Evolutionary conservation across 129 eudicot species (phyloP), one percentile per base, ranked within the genome.

Genomic region (Artemisia annua): DNA sequence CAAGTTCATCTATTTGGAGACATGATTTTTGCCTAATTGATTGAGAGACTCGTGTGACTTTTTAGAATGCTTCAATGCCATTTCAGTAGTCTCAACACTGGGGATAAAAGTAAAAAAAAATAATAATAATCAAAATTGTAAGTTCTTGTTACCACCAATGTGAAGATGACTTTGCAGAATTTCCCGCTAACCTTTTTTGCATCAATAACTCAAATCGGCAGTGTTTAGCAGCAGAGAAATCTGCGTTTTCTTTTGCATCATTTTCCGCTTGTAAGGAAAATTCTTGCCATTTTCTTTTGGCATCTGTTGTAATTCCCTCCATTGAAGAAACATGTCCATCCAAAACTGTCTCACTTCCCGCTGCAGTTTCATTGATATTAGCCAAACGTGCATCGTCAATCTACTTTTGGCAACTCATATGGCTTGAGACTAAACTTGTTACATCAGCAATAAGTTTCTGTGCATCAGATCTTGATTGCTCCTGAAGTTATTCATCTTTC

Each of bases 171-270:
- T 65, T 50, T n/a, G 66, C 9, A 32, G 10, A 3, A 64, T 13
- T 78, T 20, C 20, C 32, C 11, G 66, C 74, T 71, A 68, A 95
- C 99, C 97, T 76, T 74, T 88, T 82, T 74, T 90, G 97, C 63
- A 90, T 69, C 53, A 95, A 87, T 70, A 82, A 77, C 77, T 95
- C 99, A 73, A 90, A 78, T 30, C 94, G 93, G 53, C 99, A 95
- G 75, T 95, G 99, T 72, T 95, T 87, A 75, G 99, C 96, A 56
- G 96, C 99, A 72, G 97, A 83, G 72, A 90, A 90, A 70, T 88
- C 94, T 14, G 88, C 87, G 84, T 70, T 71, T n/a, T 88, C 96
- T 70, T 86, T 90, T 22, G 82, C 79, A 61, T 82, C 83, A 69
- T 68, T 80, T 54, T 85, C 96, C 48, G 97, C 91, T 61, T 86